Conservation (phyloP, 2,329 filamentous ascomycete species). For the Sporothrix dimorphospora region DNA sequence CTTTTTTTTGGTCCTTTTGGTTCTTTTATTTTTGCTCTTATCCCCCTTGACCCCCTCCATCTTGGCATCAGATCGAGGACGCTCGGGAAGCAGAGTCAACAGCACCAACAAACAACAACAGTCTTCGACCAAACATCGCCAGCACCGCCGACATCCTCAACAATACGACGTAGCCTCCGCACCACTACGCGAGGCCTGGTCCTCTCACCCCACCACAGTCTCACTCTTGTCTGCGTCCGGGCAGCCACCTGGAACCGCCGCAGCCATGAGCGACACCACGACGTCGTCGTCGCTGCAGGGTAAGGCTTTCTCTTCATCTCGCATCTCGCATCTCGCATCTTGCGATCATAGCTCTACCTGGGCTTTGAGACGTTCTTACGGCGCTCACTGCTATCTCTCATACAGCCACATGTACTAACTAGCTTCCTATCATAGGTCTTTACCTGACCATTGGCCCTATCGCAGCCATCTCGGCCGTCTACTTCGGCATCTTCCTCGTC, state of each 20-base stretch:
- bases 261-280: slow-evolving; percentile 28
- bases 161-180: slow-evolving; percentile 13
- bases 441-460: slow-evolving; percentile 49
- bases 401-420: background rate
- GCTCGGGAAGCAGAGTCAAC: background rate
- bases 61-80: slow-evolving; percentile 20
- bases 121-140: slow-evolving; percentile 1
- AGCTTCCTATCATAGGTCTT: slow-evolving; percentile 40
- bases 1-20: background rate
- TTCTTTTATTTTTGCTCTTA: slow-evolving; percentile 16
- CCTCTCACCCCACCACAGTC: background rate
- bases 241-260: slow-evolving; percentile 24
- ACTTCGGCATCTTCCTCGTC: slow-evolving; percentile 50
- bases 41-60: slow-evolving; percentile 4
- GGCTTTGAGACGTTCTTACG: background rate
- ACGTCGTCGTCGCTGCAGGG: slow-evolving; percentile 34
- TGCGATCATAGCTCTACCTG: background rate
- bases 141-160: background rate
- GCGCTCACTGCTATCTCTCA: no score
- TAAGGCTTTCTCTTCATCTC: background rate
- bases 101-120: slow-evolving; percentile 14
- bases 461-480: slow-evolving; percentile 44
- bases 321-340: no score
- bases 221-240: slow-evolving; percentile 23
- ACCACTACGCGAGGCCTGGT: background rate